Percentiles rank a stretch among this genome's conserved stretches.
Conservation (phyloP, 306 rosid species). For the Benincasa hispida region DNA sequence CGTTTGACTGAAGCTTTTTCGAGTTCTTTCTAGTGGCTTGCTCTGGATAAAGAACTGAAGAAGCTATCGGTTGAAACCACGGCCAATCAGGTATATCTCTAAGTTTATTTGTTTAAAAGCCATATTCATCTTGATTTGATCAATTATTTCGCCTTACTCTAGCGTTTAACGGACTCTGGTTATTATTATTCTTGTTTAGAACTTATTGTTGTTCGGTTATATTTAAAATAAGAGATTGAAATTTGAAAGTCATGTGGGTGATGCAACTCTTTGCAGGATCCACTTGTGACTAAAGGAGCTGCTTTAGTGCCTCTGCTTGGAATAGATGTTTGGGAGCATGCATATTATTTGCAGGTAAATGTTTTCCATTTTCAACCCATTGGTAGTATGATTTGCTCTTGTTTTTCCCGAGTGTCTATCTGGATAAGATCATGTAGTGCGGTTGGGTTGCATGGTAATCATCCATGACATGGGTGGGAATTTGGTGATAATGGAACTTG, state of each 20-base stretch:
- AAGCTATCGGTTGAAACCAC: constrained; percentile 88
- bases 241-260: constrained; percentile 16
- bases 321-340: constrained; percentile 98
- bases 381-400: neutral
- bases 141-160: neutral
- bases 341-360: constrained; percentile 88
- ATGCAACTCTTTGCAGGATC: constrained; percentile 49
- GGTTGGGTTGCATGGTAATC: neutral
- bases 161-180: neutral
- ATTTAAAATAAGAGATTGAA: neutral
- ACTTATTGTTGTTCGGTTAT: too few relatives aligned
- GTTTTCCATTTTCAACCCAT: neutral
- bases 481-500: neutral
- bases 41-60: constrained; percentile 78
- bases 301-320: constrained; percentile 84
- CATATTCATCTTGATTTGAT: neutral
- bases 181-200: neutral
- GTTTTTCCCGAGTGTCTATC: neutral
- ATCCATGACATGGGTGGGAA: neutral
- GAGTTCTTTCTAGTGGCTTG: constrained; percentile 71
- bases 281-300: constrained; percentile 78
- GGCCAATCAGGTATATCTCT: constrained; percentile 61
- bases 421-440: neutral
- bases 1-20: constrained; percentile 3
- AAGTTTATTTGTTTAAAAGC: neutral